Conservation (phyloP, 176 grass and related monocot genomes). For the Saccharum officinarum region DNA sequence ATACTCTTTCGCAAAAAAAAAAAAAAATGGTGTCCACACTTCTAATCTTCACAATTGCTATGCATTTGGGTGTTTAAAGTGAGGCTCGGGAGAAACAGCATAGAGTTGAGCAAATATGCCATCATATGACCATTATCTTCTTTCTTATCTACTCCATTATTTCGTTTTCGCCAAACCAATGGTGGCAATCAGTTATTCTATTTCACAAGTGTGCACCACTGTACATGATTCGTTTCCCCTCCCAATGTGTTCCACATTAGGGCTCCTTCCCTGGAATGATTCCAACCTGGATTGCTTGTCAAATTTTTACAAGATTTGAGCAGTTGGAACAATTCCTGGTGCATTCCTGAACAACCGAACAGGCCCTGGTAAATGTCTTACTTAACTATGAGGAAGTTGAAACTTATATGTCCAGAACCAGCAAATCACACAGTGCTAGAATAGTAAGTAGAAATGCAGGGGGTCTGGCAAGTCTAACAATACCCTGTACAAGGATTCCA, state of each 20-base stretch:
- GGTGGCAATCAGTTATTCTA: background rate
- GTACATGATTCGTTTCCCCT: background rate
- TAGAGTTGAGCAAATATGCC: background rate
- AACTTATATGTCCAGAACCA: background rate
- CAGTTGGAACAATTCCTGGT: too few relatives aligned
- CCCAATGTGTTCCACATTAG: background rate
- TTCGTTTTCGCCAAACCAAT: background rate
- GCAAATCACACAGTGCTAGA: background rate
- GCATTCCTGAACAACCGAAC: too few relatives aligned
- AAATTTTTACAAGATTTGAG: too few relatives aligned
- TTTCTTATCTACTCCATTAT: background rate
- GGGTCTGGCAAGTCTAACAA: constrained; percentile 20
- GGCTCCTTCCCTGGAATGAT: too few relatives aligned
- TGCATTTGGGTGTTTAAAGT: constrained; percentile 19
- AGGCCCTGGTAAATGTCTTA: background rate
- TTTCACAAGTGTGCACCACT: background rate
- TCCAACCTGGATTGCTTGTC: too few relatives aligned
- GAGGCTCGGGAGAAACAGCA: background rate
- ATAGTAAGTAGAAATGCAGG: constrained; percentile 10
- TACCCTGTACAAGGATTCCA: constrained; percentile 14
- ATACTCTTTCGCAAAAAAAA: background rate
- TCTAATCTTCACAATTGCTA: constrained; percentile 3
- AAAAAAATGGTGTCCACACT: background rate
- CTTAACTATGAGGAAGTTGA: background rate
- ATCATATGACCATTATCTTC: background rate